These are phyloP conservation scores for Flaveria linearis DNA, from an alignment of 129 eudicot genomes.

Conservation along the genomic window DNA sequence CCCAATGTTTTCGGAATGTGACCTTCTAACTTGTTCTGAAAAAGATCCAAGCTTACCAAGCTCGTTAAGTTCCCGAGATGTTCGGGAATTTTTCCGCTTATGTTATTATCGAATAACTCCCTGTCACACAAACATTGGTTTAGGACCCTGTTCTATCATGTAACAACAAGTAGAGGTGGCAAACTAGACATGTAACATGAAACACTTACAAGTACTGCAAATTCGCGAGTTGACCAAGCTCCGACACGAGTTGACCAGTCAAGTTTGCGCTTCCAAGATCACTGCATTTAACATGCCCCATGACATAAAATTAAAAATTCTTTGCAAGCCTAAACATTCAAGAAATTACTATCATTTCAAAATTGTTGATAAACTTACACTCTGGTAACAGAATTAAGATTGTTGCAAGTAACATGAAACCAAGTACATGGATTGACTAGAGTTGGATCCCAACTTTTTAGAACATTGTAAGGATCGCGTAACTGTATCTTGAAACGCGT, in stretches of 20 bases:
- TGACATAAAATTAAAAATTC: background rate
- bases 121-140: constrained; percentile 26
- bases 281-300: constrained; percentile 33
- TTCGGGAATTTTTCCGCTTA: constrained; percentile 56
- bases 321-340: background rate
- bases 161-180: background rate
- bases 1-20: constrained; percentile 59
- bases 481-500: constrained; percentile 53
- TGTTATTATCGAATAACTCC: constrained; percentile 67
- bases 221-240: constrained; percentile 57
- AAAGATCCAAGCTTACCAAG: constrained; percentile 86
- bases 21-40: constrained; percentile 51
- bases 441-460: constrained; percentile 72
- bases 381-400: constrained; percentile 49
- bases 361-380: constrained; percentile 45
- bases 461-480: constrained; percentile 59
- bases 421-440: constrained; percentile 72
- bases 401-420: constrained; percentile 69
- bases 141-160: background rate
- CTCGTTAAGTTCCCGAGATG: constrained; percentile 69
- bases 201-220: constrained; percentile 67
- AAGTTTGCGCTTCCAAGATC: constrained; percentile 76
- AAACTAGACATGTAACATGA: too few species aligned
- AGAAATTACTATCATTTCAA: background rate
- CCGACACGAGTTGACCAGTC: constrained; percentile 58